A percentile compares a stretch with the other conserved stretches of the same genome.
Evolutionary conservation across 768 basidiomycete genomes (phyloP).

Genomic region (Imleria badia): DNA sequence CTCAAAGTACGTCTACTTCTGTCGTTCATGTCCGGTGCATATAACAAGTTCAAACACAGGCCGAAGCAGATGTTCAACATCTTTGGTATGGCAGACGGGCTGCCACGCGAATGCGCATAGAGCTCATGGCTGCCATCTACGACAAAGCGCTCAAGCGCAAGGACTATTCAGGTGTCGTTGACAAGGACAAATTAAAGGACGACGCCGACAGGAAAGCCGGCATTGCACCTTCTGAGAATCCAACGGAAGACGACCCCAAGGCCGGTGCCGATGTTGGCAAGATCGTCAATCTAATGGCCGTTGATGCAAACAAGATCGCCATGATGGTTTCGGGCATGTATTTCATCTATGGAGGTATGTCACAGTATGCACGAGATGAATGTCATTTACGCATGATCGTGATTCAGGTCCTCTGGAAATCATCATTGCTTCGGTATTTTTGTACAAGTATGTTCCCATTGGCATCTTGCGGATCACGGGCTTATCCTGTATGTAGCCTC

Average conservation of each 20-base stretch:
- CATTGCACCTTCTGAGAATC: constrained; percentile 22
- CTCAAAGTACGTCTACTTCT: constrained; percentile 19
- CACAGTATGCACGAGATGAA: too few species aligned
- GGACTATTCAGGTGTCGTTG: constrained; percentile 78
- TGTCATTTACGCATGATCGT: neutral
- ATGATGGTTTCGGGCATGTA: constrained; percentile 56
- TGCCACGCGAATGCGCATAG: constrained; percentile 65
- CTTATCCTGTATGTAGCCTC: constrained; percentile 52
- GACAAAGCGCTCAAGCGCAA: constrained; percentile 84
- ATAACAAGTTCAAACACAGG: constrained; percentile 30
- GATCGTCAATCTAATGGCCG: constrained; percentile 87
- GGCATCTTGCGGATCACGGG: constrained; percentile 15
- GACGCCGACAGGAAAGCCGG: constrained; percentile 24
- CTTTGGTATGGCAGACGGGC: constrained; percentile 83
- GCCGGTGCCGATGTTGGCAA: constrained; percentile 86
- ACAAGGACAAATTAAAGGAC: constrained; percentile 41
- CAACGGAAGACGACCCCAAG: constrained; percentile 48
- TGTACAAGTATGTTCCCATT: constrained; percentile 59
- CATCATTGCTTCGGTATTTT: constrained; percentile 64
- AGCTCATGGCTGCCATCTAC: constrained; percentile 85
- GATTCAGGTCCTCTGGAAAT: constrained; percentile 71
- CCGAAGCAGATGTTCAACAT: constrained; percentile 70
- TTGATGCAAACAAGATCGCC: constrained; percentile 65
- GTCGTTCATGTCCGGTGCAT: neutral
- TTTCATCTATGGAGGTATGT: constrained; percentile 64